Conservation (phyloP, 768 basidiomycete genomes). For the Rhodosporidiobolus sp. region DNA sequence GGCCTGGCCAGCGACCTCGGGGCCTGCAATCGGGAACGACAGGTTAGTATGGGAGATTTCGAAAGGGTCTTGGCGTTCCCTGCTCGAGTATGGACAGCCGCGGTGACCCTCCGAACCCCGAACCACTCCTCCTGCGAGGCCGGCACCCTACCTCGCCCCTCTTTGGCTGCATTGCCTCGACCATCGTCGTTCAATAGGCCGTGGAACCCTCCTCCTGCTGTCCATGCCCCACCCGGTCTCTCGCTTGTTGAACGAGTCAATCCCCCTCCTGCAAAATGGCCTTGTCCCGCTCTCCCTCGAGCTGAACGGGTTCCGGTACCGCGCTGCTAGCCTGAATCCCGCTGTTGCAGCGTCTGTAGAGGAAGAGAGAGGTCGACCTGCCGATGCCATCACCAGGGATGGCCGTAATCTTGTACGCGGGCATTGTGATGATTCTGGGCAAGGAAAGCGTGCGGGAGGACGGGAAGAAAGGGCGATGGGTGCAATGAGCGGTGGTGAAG, state of each 20-base stretch:
- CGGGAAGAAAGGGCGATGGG: neutral
- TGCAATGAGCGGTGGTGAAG: too few species aligned
- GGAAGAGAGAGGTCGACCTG: slow-evolving; percentile 49
- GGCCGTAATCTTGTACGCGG: slow-evolving; percentile 70
- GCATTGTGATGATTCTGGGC: neutral
- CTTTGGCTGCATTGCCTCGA: too few species aligned
- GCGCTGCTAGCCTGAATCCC: neutral
- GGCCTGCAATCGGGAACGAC: slow-evolving; percentile 57
- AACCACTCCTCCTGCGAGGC: neutral
- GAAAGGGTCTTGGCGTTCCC: neutral
- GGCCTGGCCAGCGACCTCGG: slow-evolving; percentile 84
- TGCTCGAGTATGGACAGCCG: too few species aligned
- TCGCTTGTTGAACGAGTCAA: too few species aligned
- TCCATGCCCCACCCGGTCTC: too few species aligned
- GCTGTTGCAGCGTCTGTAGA: neutral
- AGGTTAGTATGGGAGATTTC: neutral
- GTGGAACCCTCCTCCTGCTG: neutral
- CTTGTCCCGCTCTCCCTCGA: too few species aligned
- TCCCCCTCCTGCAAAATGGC: too few species aligned
- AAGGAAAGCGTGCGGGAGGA: neutral
- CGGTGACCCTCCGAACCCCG: neutral
- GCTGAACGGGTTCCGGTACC: neutral
- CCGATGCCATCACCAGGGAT: slow-evolving; percentile 98
- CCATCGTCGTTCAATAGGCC: neutral
- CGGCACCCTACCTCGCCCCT: neutral